These are phyloP conservation scores for Capsicum baccatum DNA, from an alignment of 257 asterid genomes.

Conservation along the genomic window DNA sequence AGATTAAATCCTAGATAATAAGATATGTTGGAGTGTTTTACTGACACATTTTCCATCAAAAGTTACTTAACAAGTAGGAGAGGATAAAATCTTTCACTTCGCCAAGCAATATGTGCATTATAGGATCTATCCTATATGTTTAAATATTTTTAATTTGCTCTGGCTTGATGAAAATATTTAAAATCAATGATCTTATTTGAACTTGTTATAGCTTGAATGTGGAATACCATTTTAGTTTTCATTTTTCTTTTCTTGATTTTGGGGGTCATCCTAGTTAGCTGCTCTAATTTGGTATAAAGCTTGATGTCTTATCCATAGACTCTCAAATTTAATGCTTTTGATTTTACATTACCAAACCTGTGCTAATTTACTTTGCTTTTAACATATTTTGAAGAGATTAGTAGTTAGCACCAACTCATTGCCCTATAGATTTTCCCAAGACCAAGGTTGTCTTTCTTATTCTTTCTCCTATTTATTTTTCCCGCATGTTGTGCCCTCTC, in stretches of 20 bases:
- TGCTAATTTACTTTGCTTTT: background rate
- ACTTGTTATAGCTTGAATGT: background rate
- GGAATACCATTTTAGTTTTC: background rate
- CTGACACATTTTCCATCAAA: no score
- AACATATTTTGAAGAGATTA: constrained; percentile 1
- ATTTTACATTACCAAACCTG: background rate
- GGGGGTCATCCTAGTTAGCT: background rate
- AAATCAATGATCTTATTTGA: background rate
- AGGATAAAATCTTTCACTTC: no score
- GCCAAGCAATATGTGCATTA: no score
- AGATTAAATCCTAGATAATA: no score
- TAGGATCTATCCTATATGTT: background rate
- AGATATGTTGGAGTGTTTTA: no score
- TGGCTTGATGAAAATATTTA: background rate
- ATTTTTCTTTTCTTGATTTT: background rate
- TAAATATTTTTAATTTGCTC: background rate
- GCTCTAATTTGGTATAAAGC: background rate
- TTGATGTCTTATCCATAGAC: background rate
- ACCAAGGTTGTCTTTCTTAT: background rate
- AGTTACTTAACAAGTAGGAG: no score
- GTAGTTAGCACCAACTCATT: background rate
- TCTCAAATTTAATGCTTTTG: background rate
- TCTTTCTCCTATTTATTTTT: background rate
- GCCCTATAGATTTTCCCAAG: background rate
- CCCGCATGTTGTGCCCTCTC: background rate